phyloP scores from a whole-genome alignment of 2,329 filamentous ascomycete genomes.

The Phoma herbarum region DNA sequence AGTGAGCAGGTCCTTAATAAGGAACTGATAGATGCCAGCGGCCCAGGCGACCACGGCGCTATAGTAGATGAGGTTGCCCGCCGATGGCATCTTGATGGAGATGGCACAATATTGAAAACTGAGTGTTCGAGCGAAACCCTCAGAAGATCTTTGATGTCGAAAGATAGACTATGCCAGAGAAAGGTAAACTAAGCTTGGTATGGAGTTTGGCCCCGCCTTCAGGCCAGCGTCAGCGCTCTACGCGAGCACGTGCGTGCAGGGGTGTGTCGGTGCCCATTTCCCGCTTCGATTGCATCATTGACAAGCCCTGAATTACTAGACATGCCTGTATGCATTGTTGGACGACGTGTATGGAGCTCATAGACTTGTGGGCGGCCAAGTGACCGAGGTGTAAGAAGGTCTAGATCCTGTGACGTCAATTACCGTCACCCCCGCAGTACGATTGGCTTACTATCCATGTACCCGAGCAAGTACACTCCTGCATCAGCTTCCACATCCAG shows the following conservation, averaged over 20 bases:
- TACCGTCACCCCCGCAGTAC: not conserved
- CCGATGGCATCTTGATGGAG: slow-evolving; percentile 5
- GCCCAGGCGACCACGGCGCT: slow-evolving; percentile 37
- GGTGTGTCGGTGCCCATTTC: not conserved
- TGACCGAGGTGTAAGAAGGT: slow-evolving; percentile 27
- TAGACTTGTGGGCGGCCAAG: not conserved
- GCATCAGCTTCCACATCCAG: not conserved
- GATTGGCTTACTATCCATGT: slow-evolving; percentile 2
- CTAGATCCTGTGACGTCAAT: slow-evolving; percentile 17
- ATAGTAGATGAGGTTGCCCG: slow-evolving; percentile 22
- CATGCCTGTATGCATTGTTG: not conserved
- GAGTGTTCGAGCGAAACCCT: not conserved
- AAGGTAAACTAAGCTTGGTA: slow-evolving; percentile 7
- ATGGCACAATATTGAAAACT: not conserved
- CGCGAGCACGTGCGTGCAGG: slow-evolving; percentile 20
- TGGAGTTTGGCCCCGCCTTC: slow-evolving; percentile 1
- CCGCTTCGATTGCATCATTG: not conserved
- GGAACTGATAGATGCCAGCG: slow-evolving; percentile 41
- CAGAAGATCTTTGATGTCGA: not conserved
- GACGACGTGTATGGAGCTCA: not conserved
- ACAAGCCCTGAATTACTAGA: not conserved
- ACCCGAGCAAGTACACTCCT: not conserved
- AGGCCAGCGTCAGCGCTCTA: slow-evolving; percentile 16
- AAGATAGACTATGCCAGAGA: not conserved
- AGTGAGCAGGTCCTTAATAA: slow-evolving; percentile 34